A percentile compares a stretch with the other conserved stretches of the same genome.
These are phyloP conservation scores for Insectozyma bohioensis DNA, from an alignment of 1,139 yeast genomes.

Conservation along the genomic window DNA sequence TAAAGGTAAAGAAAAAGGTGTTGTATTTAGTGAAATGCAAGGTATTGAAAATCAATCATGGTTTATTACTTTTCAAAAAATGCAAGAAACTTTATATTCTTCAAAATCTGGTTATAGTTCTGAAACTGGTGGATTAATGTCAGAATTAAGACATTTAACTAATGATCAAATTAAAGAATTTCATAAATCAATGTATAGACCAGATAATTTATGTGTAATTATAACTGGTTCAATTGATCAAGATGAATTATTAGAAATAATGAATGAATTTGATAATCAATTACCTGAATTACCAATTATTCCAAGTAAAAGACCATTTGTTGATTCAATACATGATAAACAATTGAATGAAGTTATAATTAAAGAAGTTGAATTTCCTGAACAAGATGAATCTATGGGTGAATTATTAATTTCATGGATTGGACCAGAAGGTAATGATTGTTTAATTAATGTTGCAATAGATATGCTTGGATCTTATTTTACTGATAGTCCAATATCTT, in stretches of 20 bases:
- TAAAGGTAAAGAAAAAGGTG: slow-evolving; percentile 89
- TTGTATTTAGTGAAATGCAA: slow-evolving; percentile 97
- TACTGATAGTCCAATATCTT: slow-evolving; percentile 70
- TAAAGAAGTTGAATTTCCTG: slow-evolving; percentile 76
- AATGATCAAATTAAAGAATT: slow-evolving; percentile 74
- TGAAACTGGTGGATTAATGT: slow-evolving; percentile 91
- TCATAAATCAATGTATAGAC: slow-evolving; percentile 70
- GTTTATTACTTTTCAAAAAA: slow-evolving; percentile 62
- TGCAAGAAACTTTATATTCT: slow-evolving; percentile 62
- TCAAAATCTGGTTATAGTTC: slow-evolving; percentile 66
- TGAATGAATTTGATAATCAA: slow-evolving; percentile 63
- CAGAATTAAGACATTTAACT: slow-evolving; percentile 69
- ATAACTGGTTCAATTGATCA: slow-evolving; percentile 85
- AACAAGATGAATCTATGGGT: slow-evolving; percentile 82
- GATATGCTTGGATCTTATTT: slow-evolving; percentile 75
- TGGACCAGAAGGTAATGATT: slow-evolving; percentile 66
- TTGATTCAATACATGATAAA: slow-evolving; percentile 59
- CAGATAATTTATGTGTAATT: slow-evolving; percentile 81
- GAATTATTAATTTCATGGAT: slow-evolving; percentile 77
- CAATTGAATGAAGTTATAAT: slow-evolving; percentile 43
- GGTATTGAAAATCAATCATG: slow-evolving; percentile 84
- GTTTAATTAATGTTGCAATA: slow-evolving; percentile 60
- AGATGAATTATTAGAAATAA: slow-evolving; percentile 57
- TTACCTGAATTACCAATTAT: slow-evolving; percentile 42
- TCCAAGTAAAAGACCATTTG: slow-evolving; percentile 67